Percentiles rank a stretch among this genome's conserved stretches.
These are phyloP conservation scores for Sclerotinia glacialis DNA, from an alignment of 2,329 filamentous ascomycete genomes.

Conservation along the genomic window DNA sequence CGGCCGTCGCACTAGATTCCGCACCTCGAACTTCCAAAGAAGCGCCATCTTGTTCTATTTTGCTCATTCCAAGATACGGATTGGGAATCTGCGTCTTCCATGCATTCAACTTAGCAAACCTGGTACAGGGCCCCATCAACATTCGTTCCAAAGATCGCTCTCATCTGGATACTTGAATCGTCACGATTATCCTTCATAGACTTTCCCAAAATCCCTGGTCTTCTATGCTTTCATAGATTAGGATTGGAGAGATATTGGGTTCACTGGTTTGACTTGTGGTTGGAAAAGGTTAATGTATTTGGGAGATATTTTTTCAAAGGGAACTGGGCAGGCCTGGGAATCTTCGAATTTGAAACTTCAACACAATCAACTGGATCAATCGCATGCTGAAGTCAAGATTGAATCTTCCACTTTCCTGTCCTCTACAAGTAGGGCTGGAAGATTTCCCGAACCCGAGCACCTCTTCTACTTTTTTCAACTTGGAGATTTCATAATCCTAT, in stretches of 20 bases:
- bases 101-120: background rate
- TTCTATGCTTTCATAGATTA: background rate
- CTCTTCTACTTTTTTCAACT: background rate
- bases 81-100: background rate
- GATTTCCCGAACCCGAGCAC: constrained; percentile 5
- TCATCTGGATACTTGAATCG: constrained; percentile 4
- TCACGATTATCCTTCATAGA: background rate
- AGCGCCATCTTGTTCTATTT: constrained; percentile 4
- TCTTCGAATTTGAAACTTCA: constrained; percentile 1
- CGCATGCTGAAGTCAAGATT: background rate
- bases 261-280: background rate
- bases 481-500: background rate
- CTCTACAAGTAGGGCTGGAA: background rate
- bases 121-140: background rate
- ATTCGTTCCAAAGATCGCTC: background rate
- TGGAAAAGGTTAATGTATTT: background rate
- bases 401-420: background rate
- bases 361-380: background rate
- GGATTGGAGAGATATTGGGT: background rate
- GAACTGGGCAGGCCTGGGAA: background rate
- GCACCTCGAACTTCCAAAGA: background rate
- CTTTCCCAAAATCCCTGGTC: too few relatives aligned
- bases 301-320: background rate
- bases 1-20: background rate
- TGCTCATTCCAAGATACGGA: constrained; percentile 1